Conservation (phyloP, 2,329 filamentous ascomycete species). For the Aspergillus sp. region DNA sequence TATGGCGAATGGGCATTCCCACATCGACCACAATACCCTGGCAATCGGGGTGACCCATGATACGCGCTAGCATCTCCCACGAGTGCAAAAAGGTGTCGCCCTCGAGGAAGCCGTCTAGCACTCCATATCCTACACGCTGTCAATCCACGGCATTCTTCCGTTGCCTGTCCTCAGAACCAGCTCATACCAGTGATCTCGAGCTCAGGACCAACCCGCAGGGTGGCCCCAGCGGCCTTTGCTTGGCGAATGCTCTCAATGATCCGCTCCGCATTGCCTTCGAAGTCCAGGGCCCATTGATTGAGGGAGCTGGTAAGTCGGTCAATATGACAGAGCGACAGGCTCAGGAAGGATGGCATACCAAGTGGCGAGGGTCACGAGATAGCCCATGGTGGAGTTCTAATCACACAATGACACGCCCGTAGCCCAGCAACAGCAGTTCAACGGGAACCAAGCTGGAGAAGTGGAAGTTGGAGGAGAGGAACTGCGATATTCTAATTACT, state of each 20-base stretch:
- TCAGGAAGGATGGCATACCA: conserved; percentile 18
- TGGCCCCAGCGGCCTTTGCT: conserved; percentile 54
- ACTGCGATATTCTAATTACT: background rate
- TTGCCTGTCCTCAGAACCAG: background rate
- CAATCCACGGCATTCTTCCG: background rate
- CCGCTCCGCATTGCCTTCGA: conserved; percentile 52
- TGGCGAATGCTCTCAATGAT: conserved; percentile 54
- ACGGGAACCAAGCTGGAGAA: background rate
- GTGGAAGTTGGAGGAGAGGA: background rate
- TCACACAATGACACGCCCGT: background rate
- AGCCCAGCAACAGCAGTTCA: background rate
- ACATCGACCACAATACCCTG: conserved; percentile 59
- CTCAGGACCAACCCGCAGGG: conserved; percentile 51
- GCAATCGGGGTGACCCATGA: conserved; percentile 51
- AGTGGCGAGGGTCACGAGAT: conserved; percentile 37
- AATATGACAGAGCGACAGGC: background rate
- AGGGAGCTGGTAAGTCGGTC: conserved; percentile 17
- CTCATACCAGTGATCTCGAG: conserved; percentile 43
- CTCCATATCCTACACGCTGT: conserved; percentile 42
- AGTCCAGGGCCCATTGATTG: conserved; percentile 50
- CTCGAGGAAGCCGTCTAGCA: conserved; percentile 58
- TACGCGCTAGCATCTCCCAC: conserved; percentile 53
- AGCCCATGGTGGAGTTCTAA: conserved; percentile 23
- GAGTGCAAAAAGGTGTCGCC: conserved; percentile 49
- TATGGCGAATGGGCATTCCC: conserved; percentile 53